Base-by-base conservation (phyloP, 2,329 filamentous ascomycete genomes). In the Diaporthe sp. region DNA sequence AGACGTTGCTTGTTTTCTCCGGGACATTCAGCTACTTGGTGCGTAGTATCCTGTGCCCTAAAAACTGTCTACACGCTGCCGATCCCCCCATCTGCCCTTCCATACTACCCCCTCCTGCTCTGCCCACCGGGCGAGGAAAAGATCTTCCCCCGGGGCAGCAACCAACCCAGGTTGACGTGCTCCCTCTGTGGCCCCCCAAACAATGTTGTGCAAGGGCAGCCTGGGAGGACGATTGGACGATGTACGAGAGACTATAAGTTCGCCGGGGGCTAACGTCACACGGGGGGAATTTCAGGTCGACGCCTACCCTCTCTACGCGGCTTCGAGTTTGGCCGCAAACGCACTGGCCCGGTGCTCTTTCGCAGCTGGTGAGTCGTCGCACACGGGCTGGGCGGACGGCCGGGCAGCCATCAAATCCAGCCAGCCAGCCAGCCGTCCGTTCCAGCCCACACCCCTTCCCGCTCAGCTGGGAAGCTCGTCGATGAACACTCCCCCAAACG, bases 21-120 rank as follows among this genome's bases (percentile, higher is more conserved):
- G 94, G 95, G 70, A 91, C 97, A 77, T 98, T 97, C 83, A 97
- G 95, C 17, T 98, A 97, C 84, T 86, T 97, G 77, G 94, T 96
- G 82, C 84, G 87, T 86, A 71, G 51, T 13, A 55, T 59, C 44
- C 44, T 53, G 39, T 39, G n/a, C 47, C 47, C 47, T 27, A n/a
- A 51, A 27, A 19, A n/a, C n/a, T 51, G n/a, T 51, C 47, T 12
- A 27, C 19, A 22, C n/a, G 42, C n/a, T 13, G 15, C 42, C 7
- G 44, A 47, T 51, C 51, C 44, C n/a, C 17, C 22, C 30, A 5
- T 44, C 30, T 22, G 50, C 58, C 37, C 56, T 15, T 37, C 17
- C 42, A 13, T 12, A 10, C 27, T n/a, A n/a, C 42, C 13, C n/a
- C n/a, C 32, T 17, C 19, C 25, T 25, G 8, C 15, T 9, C 27